Evolutionary conservation across 192 early-diverging fungal species (phyloP), one percentile per base, ranked within the genome.

Genomic region (Tieghemiomyces parasiticus): DNA sequence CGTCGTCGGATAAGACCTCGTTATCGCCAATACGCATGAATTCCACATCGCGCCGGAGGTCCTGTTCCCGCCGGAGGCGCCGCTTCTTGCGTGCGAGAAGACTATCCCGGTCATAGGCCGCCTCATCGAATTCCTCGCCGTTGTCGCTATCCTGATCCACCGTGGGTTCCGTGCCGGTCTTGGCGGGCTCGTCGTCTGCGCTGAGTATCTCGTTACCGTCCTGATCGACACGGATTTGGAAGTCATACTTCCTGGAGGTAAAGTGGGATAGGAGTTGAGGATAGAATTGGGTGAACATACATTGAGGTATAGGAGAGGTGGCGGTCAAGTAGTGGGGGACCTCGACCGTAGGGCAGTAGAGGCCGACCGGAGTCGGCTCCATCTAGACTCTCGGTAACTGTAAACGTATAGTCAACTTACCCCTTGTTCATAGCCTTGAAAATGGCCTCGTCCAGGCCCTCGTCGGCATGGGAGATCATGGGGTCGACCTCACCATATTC

Each of bases 1-100:
- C 38, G 38, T 42, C 38, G 8, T 42, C 38, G 38, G 38, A 6
- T 10, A 16, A 10, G 38, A 42, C 38, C 38, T 16, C 38, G 38
- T 6, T 42, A 6, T 6, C 6, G 6, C 38, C 38, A 6, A 42
- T 16, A 6, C 8, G 6, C 38, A 42, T 10, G 16, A 35, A 14
- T 68, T 59, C 66, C 61, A 68, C 38, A 10, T 42, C 38, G 16
- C 38, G 8, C 38, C 16, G 38, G 16, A 6, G 8, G 38, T 42
- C 38, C 38, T 10, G 38, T 42, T 42, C n/a, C n/a, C n/a, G n/a
- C n/a, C n/a, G 38, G 16, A 42, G 6, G 6, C 38, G 38, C 38
- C 38, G 38, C 16, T 42, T 42, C 16, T 42, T 42, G 38, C 38
- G 38, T 6, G 38, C 38, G 38, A 42, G 6, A 16, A 42, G 38